phyloP scores from a whole-genome alignment of 768 basidiomycete species.

The Clitopilus hobsonii region DNA sequence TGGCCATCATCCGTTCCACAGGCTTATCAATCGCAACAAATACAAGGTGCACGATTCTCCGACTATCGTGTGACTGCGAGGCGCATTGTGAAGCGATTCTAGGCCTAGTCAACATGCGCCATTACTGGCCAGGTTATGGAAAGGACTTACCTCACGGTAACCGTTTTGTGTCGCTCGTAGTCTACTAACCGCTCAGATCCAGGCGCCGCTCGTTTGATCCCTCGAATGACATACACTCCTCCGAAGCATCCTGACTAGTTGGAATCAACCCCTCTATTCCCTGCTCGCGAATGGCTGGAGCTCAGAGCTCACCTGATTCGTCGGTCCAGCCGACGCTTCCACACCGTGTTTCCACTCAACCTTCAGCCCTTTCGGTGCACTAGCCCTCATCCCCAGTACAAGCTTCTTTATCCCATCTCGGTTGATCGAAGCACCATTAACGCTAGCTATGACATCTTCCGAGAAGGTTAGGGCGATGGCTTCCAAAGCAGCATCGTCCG shows the following conservation, averaged over 20 bases:
- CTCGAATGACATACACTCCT: conserved; percentile 46
- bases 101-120: too few relatives aligned
- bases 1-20: conserved; percentile 22
- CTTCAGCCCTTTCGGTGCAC: conserved; percentile 31
- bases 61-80: conserved; percentile 33
- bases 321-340: conserved; percentile 37
- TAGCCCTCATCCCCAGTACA: conserved; percentile 37
- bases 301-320: conserved; percentile 35
- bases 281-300: too few relatives aligned
- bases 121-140: not conserved
- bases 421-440: conserved; percentile 40
- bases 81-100: conserved; percentile 40
- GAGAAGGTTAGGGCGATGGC: conserved; percentile 46
- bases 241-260: conserved; percentile 44
- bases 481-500: conserved; percentile 33
- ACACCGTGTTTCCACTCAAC: conserved; percentile 46
- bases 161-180: conserved; percentile 46
- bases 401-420: conserved; percentile 34
- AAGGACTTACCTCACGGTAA: conserved; percentile 41
- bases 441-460: conserved; percentile 27
- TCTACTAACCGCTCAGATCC: conserved; percentile 26
- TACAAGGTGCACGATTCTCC: conserved; percentile 41
- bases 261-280: conserved; percentile 2
- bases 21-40: conserved; percentile 46
- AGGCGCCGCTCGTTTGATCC: conserved; percentile 35